phyloP scores from a whole-genome alignment of 257 asterid species.

The Lavandula angustifolia region DNA sequence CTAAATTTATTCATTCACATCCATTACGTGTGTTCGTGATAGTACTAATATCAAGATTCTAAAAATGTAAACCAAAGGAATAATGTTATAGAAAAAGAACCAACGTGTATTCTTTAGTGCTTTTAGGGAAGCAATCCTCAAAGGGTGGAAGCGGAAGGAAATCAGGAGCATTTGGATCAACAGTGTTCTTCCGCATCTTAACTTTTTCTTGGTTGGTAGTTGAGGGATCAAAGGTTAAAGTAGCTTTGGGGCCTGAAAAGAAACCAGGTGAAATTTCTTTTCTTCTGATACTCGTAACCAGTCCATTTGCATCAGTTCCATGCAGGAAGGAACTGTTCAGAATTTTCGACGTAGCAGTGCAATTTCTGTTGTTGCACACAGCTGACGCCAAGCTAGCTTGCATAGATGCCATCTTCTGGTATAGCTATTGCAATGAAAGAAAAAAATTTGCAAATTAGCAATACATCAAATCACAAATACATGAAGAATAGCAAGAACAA shows the following conservation, averaged over 20 bases:
- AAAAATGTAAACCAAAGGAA: not conserved
- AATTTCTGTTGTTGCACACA: slow-evolving; percentile 54
- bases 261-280: slow-evolving; percentile 39
- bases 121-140: slow-evolving; percentile 89
- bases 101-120: slow-evolving; percentile 85
- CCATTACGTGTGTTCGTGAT: not conserved
- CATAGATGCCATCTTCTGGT: slow-evolving; percentile 67
- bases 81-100: slow-evolving; percentile 10
- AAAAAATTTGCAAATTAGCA: slow-evolving; percentile 16
- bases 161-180: slow-evolving; percentile 86
- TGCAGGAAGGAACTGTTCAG: slow-evolving; percentile 54
- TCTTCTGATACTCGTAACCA: slow-evolving; percentile 30
- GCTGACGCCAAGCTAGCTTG: slow-evolving; percentile 71
- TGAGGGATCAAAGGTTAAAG: slow-evolving; percentile 78
- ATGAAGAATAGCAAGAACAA: not conserved
- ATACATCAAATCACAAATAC: not conserved
- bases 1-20: not conserved
- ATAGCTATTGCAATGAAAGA: not conserved
- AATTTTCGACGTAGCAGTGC: slow-evolving; percentile 46
- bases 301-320: slow-evolving; percentile 52
- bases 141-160: slow-evolving; percentile 93
- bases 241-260: slow-evolving; percentile 52
- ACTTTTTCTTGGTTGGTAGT: slow-evolving; percentile 46
- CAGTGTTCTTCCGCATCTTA: slow-evolving; percentile 77
- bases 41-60: slow-evolving; percentile 2